phyloP scores from a whole-genome alignment of 2,329 filamentous ascomycete genomes.

The Xylariaceae sp. region DNA sequence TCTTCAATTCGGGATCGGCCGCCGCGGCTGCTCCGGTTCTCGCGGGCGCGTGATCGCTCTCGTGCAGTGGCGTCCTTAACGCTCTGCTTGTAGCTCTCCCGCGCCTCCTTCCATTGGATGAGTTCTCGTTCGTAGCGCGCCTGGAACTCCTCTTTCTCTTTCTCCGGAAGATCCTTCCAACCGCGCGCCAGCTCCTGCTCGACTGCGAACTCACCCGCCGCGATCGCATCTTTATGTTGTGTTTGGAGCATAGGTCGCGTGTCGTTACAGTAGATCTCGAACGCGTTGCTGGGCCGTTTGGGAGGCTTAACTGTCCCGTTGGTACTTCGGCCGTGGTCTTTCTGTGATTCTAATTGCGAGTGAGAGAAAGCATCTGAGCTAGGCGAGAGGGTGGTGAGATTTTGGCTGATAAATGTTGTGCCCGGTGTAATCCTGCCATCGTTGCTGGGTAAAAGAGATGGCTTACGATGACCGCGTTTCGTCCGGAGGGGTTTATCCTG shows the following conservation, averaged over 20 bases:
- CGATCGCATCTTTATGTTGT: conserved; percentile 50
- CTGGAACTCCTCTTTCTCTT: conserved; percentile 57
- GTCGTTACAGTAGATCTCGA: conserved; percentile 62
- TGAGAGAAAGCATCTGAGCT: conserved; percentile 61
- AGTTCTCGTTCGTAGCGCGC: conserved; percentile 48
- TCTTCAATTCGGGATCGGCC: conserved; percentile 37
- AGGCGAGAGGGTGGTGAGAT: conserved; percentile 53
- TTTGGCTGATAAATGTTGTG: conserved; percentile 55
- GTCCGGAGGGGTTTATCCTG: conserved; percentile 79
- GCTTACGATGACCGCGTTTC: conserved; percentile 74
- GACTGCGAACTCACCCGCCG: conserved; percentile 46
- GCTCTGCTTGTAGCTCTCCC: conserved; percentile 45
- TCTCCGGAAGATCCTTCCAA: conserved; percentile 60
- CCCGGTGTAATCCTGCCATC: conserved; percentile 48
- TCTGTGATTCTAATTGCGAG: conserved; percentile 49
- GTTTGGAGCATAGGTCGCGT: conserved; percentile 51
- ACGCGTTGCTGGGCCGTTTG: conserved; percentile 55
- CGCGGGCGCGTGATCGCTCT: conserved; percentile 37
- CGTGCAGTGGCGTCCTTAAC: conserved; percentile 39
- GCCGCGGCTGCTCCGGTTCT: conserved; percentile 22
- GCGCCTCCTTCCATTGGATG: conserved; percentile 51
- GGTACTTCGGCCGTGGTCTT: conserved; percentile 38
- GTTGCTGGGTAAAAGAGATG: conserved; percentile 53
- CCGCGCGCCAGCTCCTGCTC: conserved; percentile 61
- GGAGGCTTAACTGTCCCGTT: conserved; percentile 51